phyloP scores from a whole-genome alignment of 2,329 filamentous ascomycete genomes.

The Aspergillus floridensis region DNA sequence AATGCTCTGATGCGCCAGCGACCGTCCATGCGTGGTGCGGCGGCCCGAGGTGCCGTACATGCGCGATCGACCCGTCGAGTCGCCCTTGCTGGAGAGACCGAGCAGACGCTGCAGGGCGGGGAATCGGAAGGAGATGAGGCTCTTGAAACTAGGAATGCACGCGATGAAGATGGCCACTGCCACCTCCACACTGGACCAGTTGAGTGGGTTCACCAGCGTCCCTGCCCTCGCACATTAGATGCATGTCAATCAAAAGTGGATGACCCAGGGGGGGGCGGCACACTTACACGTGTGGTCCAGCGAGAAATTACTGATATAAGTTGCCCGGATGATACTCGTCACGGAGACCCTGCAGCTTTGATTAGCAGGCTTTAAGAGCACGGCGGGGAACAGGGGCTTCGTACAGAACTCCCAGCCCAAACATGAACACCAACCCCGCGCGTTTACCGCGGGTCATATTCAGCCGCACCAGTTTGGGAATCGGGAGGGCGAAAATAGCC shows the following conservation, averaged over 20 bases:
- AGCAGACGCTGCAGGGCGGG: conserved; percentile 2
- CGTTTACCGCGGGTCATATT: conserved; percentile 12
- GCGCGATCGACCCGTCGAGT: background rate
- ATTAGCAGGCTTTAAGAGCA: background rate
- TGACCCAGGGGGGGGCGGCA: background rate
- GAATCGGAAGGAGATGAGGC: background rate
- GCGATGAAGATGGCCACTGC: conserved; percentile 17
- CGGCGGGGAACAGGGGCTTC: background rate
- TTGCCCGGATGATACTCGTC: conserved; percentile 17
- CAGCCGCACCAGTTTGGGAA: conserved; percentile 13
- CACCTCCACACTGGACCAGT: conserved; percentile 18
- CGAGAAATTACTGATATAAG: conserved; percentile 10
- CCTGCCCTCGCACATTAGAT: background rate
- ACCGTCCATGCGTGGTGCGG: background rate
- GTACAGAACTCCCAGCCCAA: conserved; percentile 14
- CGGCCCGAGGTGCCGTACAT: conserved; percentile 1
- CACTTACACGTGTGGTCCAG: conserved; percentile 7
- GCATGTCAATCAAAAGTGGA: background rate
- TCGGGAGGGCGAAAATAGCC: conserved; percentile 13
- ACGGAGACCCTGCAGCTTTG: conserved; percentile 7
- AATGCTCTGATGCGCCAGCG: background rate
- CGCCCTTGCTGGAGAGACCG: conserved; percentile 1
- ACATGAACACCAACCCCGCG: conserved; percentile 14
- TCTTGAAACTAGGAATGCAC: conserved; percentile 15
- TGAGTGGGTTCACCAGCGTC: conserved; percentile 12